A percentile compares a stretch with the other conserved stretches of the same genome.
Evolutionary conservation across 495 filamentous ascomycete species (phyloP).

Genomic region (Penicillium silybi): DNA sequence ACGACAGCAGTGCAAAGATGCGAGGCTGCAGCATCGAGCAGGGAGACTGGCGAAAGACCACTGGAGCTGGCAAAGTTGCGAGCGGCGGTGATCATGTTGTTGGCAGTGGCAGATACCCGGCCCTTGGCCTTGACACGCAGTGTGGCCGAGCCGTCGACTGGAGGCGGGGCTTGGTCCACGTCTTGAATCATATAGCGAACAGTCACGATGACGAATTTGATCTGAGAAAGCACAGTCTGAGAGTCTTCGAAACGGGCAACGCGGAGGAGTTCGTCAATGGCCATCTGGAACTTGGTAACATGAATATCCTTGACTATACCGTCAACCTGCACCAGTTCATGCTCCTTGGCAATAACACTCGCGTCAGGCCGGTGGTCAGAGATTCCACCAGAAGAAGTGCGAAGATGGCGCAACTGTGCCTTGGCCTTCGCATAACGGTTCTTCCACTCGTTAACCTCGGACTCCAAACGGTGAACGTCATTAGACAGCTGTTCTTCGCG

Average conservation of each 20-base stretch:
- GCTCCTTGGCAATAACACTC: conserved; percentile 59
- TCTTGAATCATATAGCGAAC: conserved; percentile 79
- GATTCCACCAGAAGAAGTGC: conserved; percentile 73
- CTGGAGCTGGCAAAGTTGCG: conserved; percentile 80
- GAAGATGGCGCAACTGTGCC: conserved; percentile 76
- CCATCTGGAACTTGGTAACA: conserved; percentile 91
- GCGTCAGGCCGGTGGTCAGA: conserved; percentile 60
- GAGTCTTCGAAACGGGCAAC: conserved; percentile 69
- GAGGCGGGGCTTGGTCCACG: conserved; percentile 54
- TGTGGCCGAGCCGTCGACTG: conserved; percentile 37
- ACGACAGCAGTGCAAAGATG: conserved; percentile 83
- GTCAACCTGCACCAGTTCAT: conserved; percentile 63
- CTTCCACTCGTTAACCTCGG: conserved; percentile 84
- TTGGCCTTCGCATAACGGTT: conserved; percentile 81
- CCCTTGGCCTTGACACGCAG: conserved; percentile 63
- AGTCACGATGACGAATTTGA: conserved; percentile 76
- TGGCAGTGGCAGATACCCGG: conserved; percentile 82
- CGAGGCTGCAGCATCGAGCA: conserved; percentile 93
- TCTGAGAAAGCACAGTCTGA: conserved; percentile 65
- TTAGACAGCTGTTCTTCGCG: conserved; percentile 71
- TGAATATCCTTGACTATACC: conserved; percentile 87
- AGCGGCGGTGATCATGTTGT: conserved; percentile 89
- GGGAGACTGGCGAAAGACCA: conserved; percentile 89
- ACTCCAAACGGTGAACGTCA: conserved; percentile 70
- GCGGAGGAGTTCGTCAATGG: conserved; percentile 88